Base-by-base conservation (phyloP, 2,329 filamentous ascomycete genomes). In the Monosporascus cannonballus region DNA sequence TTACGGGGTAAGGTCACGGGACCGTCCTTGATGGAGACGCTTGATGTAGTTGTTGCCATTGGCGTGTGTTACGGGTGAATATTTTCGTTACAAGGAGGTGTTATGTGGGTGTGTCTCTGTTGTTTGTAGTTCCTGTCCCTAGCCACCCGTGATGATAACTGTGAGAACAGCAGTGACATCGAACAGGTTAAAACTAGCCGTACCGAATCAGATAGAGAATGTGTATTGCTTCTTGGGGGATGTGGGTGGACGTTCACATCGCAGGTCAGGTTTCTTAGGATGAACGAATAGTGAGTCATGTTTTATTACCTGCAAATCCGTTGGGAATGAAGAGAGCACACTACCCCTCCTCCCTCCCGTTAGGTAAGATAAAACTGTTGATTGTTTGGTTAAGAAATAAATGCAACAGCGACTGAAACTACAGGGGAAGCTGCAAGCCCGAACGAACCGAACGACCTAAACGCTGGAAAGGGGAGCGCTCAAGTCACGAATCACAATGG, bases 1-100 rank as follows among this genome's bases (percentile, higher is more conserved):
- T 62, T 60, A 22, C 62, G 60, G 49, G 42, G 30, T 48, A 22
- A 11, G 25, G 30, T 11, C 30, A 37, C 17, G 17, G n/a, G 18
- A 7, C 15, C 24, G 42, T 9, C 42, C 42, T 46, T 22, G 42
- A n/a, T 14, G 25, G 42, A 24, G 22, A 30, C 24, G 25, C 17
- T 46, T 22, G 42, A 27, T 27, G 30, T 1, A n/a, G 24, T 18
- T 14, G 42, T 18, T 25, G 42, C 42, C 42, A 46, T 46, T n/a
- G 17, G 17, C 3, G 17, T 41, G 18, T 41, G 18, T n/a, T 41
- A 41, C 18, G 18, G 18, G 38, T 11, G 18, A 20, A 11, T 17
- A 9, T 8, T 20, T 14, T 34, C 38, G 38, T 8, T 41, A 41
- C 38, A 18, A 41, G 17, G 1, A 20, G 17, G 38, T 41, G 38